Conservation (phyloP, 2,329 filamentous ascomycete genomes). For the Setomelanomma holmii region DNA sequence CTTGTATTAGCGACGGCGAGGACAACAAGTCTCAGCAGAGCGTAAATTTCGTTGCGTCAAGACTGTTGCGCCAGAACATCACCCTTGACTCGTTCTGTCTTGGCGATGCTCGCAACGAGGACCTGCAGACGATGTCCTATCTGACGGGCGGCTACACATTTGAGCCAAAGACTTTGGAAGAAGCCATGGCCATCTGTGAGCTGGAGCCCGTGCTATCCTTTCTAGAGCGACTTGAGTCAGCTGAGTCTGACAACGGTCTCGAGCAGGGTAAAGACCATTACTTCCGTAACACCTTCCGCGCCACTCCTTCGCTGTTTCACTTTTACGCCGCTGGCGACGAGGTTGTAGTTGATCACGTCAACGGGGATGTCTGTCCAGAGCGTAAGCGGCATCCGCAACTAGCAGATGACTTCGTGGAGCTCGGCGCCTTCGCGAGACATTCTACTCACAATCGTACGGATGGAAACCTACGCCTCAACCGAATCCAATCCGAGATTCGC, state of each 20-base stretch:
- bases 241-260: neutral
- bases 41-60: constrained; percentile 26
- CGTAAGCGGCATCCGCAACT: constrained; percentile 43
- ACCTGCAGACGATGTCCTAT: constrained; percentile 39
- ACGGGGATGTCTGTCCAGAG: constrained; percentile 35
- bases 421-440: constrained; percentile 2
- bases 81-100: constrained; percentile 47
- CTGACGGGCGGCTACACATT: constrained; percentile 48
- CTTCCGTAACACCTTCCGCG: neutral
- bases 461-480: constrained; percentile 29
- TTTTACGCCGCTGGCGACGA: neutral
- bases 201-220: constrained; percentile 46
- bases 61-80: constrained; percentile 31
- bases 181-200: constrained; percentile 48
- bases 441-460: constrained; percentile 4
- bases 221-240: neutral
- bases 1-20: constrained; percentile 47
- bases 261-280: neutral
- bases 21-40: constrained; percentile 41
- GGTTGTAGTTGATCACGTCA: constrained; percentile 29
- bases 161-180: constrained; percentile 40
- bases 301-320: neutral
- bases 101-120: constrained; percentile 32
- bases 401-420: constrained; percentile 12
- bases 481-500: constrained; percentile 45